phyloP scores from a whole-genome alignment of 2,329 filamentous ascomycete species.

The Colletotrichum graminicola region DNA sequence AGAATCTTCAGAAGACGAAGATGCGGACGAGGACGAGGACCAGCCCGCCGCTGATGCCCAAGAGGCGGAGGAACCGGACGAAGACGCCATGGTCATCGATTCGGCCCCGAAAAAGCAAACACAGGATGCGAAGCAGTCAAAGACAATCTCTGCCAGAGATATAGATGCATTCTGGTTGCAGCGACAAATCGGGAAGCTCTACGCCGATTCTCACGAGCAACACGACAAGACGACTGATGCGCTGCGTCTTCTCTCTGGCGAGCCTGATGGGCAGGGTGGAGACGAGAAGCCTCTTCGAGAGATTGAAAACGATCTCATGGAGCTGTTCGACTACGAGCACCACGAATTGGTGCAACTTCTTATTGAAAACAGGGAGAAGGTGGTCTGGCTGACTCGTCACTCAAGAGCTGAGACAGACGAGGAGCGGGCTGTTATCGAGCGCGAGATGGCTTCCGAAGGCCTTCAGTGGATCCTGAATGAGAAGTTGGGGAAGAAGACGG shows the following conservation, averaged over 20 bases:
- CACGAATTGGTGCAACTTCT: slow-evolving; percentile 92
- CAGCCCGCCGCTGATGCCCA: slow-evolving; percentile 65
- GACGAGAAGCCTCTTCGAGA: slow-evolving; percentile 89
- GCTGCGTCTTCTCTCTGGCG: slow-evolving; percentile 83
- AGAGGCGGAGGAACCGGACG: slow-evolving; percentile 51
- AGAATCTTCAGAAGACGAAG: slow-evolving; percentile 86
- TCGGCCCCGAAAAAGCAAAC: slow-evolving; percentile 64
- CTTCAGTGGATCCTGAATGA: slow-evolving; percentile 90
- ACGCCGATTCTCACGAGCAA: slow-evolving; percentile 91
- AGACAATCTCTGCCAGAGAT: slow-evolving; percentile 82
- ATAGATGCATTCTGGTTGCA: slow-evolving; percentile 99
- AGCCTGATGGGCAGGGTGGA: slow-evolving; percentile 76
- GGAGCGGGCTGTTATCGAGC: slow-evolving; percentile 81
- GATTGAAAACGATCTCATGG: slow-evolving; percentile 98
- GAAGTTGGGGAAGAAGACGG: slow-evolving; percentile 78
- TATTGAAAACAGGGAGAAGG: slow-evolving; percentile 91
- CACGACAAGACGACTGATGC: slow-evolving; percentile 92
- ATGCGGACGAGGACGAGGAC: slow-evolving; percentile 73
- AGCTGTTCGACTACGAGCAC: slow-evolving; percentile 97
- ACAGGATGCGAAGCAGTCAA: slow-evolving; percentile 65
- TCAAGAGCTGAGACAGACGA: slow-evolving; percentile 84
- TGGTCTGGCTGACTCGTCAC: slow-evolving; percentile 94
- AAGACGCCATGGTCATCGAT: slow-evolving; percentile 88
- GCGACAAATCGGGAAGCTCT: slow-evolving; percentile 88
- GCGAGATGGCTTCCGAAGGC: slow-evolving; percentile 91